Evolutionary conservation across 805 yeast genomes (phyloP).

Genomic region (Cyberlindnera misumaiensis): DNA sequence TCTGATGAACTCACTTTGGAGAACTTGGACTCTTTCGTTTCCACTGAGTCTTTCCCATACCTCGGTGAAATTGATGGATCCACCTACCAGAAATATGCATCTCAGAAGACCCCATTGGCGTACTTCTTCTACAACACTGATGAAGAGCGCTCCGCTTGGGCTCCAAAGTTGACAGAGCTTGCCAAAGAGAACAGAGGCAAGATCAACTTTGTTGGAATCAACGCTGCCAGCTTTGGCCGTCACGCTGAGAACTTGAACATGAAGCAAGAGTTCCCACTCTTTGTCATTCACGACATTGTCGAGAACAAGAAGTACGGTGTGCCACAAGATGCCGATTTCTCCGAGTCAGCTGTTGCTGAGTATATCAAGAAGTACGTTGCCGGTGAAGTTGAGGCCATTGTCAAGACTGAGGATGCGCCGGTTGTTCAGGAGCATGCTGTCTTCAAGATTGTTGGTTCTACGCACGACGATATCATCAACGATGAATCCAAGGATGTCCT

Average conservation of each 20-base stretch:
- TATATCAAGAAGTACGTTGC: constrained; percentile 58
- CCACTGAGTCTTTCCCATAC: constrained; percentile 65
- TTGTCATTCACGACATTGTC: constrained; percentile 73
- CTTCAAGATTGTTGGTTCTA: constrained; percentile 73
- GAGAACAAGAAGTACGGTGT: constrained; percentile 73
- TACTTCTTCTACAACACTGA: constrained; percentile 76
- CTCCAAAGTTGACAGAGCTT: constrained; percentile 46
- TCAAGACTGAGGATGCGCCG: constrained; percentile 86
- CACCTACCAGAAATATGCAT: constrained; percentile 70
- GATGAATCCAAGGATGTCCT: constrained; percentile 60
- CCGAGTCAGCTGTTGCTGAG: constrained; percentile 45
- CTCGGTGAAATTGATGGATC: constrained; percentile 84
- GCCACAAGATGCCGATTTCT: constrained; percentile 48
- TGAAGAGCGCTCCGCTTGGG: constrained; percentile 56
- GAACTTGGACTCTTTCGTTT: constrained; percentile 25
- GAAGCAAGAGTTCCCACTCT: constrained; percentile 81
- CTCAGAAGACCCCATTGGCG: constrained; percentile 69
- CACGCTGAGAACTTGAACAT: constrained; percentile 85
- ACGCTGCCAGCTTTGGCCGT: constrained; percentile 71
- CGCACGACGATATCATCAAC: constrained; percentile 61
- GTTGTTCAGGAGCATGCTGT: constrained; percentile 72
- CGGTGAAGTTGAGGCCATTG: constrained; percentile 62
- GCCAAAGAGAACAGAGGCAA: constrained; percentile 76
- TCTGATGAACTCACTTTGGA: constrained; percentile 22
- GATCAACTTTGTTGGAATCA: constrained; percentile 82